Percentiles rank a stretch among this genome's conserved stretches.
These are phyloP conservation scores for Prosopis cineraria DNA, from an alignment of 306 rosid species.

Conservation along the genomic window DNA sequence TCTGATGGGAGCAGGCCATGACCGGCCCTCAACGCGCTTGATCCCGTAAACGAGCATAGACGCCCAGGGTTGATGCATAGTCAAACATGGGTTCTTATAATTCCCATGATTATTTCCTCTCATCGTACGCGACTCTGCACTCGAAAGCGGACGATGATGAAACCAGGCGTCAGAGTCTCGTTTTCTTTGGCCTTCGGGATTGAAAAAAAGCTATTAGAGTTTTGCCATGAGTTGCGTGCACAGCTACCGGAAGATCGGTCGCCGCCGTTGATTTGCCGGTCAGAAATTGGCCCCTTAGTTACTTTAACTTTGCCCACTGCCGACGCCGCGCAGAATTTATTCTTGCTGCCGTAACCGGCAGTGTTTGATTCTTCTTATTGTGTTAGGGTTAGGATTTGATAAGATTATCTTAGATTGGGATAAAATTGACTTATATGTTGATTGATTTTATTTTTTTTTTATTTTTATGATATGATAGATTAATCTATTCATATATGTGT, in stretches of 20 bases:
- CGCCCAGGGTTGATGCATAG: slow-evolving; percentile 99
- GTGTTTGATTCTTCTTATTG: no score
- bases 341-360: no score
- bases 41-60: slow-evolving; percentile 87
- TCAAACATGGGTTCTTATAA: slow-evolving; percentile 77
- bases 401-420: no score
- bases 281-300: neutral
- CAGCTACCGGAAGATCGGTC: neutral
- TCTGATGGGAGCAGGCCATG: slow-evolving; percentile 87
- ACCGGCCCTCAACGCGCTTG: slow-evolving; percentile 89
- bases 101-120: slow-evolving; percentile 52
- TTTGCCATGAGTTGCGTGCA: neutral
- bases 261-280: neutral
- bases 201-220: neutral
- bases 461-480: no score
- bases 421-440: no score
- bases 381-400: no score
- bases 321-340: neutral
- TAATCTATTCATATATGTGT: no score
- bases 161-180: neutral
- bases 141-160: neutral
- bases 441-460: no score
- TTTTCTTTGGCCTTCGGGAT: neutral
- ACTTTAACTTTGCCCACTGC: neutral
- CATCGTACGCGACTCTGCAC: slow-evolving; percentile 30